Evolutionary conservation across 495 filamentous ascomycete species (phyloP).

Genomic region (Darksidea phi): DNA sequence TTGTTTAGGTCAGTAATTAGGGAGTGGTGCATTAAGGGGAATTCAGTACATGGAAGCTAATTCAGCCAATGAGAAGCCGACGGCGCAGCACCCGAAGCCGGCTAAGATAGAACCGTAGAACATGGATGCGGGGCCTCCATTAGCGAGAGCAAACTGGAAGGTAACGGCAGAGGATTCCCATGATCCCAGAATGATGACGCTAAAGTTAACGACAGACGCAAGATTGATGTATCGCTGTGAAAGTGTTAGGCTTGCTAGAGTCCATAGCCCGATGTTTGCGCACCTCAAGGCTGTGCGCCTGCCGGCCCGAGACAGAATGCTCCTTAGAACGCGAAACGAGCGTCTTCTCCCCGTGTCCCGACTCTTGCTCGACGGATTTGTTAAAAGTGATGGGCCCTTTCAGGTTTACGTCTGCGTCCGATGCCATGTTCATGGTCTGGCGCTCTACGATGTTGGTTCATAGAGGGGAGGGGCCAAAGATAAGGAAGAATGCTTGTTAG

Average conservation of each 20-base stretch:
- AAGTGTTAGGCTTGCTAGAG: neutral
- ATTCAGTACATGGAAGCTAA: slow-evolving; percentile 42
- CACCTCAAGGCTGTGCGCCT: slow-evolving; percentile 11
- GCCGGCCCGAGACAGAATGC: neutral
- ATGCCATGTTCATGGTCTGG: slow-evolving; percentile 1
- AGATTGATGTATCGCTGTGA: slow-evolving; percentile 32
- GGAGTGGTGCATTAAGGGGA: neutral
- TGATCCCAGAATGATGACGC: slow-evolving; percentile 26
- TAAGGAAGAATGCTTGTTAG: too few relatives aligned
- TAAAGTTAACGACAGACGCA: slow-evolving; percentile 28
- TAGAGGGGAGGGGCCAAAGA: neutral
- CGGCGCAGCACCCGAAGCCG: slow-evolving; percentile 29
- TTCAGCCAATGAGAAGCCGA: slow-evolving; percentile 40
- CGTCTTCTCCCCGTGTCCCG: slow-evolving; percentile 12
- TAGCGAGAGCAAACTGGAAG: slow-evolving; percentile 35
- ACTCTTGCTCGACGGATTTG: slow-evolving; percentile 10
- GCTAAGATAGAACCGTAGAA: slow-evolving; percentile 39
- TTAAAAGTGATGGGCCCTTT: slow-evolving; percentile 9
- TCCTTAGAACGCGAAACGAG: neutral
- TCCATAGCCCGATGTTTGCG: neutral
- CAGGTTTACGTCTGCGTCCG: neutral
- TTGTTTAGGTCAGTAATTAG: neutral
- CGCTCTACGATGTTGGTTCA: neutral
- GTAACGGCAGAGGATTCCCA: slow-evolving; percentile 37
- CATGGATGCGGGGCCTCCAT: slow-evolving; percentile 43